Conservation (phyloP, 345 rosid genomes). For the Laguncularia racemosa region DNA sequence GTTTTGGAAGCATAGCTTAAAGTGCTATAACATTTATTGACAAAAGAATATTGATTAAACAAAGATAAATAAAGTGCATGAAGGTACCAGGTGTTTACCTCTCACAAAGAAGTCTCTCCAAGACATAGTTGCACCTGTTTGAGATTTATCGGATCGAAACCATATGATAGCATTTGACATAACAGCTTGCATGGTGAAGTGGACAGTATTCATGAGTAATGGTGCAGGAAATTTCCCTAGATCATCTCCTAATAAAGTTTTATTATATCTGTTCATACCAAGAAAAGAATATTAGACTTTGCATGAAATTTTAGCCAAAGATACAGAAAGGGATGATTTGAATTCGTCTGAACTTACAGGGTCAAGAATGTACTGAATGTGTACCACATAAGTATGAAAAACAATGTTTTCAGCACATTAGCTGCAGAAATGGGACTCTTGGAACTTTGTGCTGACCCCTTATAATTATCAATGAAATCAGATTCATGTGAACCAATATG, state of each 20-base stretch:
- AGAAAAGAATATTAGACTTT: neutral
- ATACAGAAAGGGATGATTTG: neutral
- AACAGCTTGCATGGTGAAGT: constrained; percentile 90
- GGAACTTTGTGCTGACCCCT: constrained; percentile 23
- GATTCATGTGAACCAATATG: constrained; percentile 26
- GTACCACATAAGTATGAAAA: constrained; percentile 97
- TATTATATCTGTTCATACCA: constrained; percentile 59
- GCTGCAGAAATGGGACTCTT: constrained; percentile 42
- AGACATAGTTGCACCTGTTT: constrained; percentile 54
- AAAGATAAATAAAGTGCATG: constrained; percentile 2
- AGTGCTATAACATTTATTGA: neutral
- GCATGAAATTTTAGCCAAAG: neutral
- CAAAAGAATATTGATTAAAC: neutral
- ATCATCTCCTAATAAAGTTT: constrained; percentile 92
- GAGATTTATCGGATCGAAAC: constrained; percentile 80
- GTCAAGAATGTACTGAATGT: constrained; percentile 99
- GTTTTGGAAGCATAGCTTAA: too few relatives aligned
- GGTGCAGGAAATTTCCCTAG: constrained; percentile 98
- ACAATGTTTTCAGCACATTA: constrained; percentile 82
- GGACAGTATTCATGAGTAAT: constrained; percentile 87
- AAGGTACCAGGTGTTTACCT: constrained; percentile 37
- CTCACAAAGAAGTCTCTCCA: constrained; percentile 77
- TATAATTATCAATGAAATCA: constrained; percentile 16
- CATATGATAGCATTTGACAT: constrained; percentile 68
- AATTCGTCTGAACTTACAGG: constrained; percentile 50